Conservation (phyloP, 805 yeast species). For the Danielia oregonensis region DNA sequence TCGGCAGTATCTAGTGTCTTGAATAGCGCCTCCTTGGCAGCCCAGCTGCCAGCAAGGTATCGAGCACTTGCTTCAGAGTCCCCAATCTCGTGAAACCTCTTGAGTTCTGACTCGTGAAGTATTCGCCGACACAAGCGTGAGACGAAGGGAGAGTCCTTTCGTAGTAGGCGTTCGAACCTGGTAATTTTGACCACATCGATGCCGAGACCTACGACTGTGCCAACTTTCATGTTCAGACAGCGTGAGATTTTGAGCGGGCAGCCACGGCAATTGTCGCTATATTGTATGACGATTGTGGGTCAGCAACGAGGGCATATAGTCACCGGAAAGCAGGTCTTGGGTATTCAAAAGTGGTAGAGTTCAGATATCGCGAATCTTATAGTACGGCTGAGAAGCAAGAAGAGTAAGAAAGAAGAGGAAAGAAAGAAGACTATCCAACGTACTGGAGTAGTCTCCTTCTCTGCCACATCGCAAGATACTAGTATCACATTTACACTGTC, state of each 20-base stretch:
- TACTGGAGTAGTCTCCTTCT: too few species aligned
- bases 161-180: conserved; percentile 44
- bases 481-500: too few species aligned
- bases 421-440: too few species aligned
- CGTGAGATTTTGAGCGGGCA: neutral
- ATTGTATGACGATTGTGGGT: too few species aligned
- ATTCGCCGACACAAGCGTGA: conserved; percentile 27
- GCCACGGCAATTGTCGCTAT: too few species aligned
- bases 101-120: conserved; percentile 48
- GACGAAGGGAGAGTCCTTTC: conserved; percentile 21
- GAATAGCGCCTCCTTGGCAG: conserved; percentile 69
- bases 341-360: too few species aligned
- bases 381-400: too few species aligned
- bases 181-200: conserved; percentile 49
- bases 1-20: conserved; percentile 50
- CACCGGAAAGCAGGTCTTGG: too few species aligned
- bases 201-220: conserved; percentile 45
- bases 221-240: conserved; percentile 1
- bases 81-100: conserved; percentile 21
- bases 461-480: too few species aligned
- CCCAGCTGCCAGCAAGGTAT: conserved; percentile 60
- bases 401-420: too few species aligned
- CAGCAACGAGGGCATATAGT: too few species aligned
- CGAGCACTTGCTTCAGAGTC: conserved; percentile 18
- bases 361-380: too few species aligned